A percentile compares a stretch with the other conserved stretches of the same genome.
Conservation (phyloP, 306 rosid species). For the Rosa persica region DNA sequence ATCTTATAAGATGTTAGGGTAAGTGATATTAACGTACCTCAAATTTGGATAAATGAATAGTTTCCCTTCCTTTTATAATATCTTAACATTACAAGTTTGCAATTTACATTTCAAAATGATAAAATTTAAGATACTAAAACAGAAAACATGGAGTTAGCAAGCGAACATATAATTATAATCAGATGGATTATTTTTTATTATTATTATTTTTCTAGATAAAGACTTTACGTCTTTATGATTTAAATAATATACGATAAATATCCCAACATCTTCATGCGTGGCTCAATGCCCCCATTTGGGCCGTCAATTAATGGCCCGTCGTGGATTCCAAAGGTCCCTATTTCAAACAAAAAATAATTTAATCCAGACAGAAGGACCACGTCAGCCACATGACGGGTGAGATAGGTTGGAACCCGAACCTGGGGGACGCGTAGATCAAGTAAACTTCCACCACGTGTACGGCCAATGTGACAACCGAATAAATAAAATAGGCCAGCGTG, state of each 20-base stretch:
- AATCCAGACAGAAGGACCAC: constrained; percentile 37
- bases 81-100: too few relatives aligned
- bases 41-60: too few relatives aligned
- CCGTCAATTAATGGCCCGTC: constrained; percentile 24
- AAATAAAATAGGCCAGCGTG: constrained; percentile 48
- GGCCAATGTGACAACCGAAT: constrained; percentile 37
- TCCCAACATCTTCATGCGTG: background rate
- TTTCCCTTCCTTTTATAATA: too few relatives aligned
- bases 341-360: background rate
- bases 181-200: background rate
- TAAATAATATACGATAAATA: background rate
- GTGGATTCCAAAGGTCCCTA: constrained; percentile 58
- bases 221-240: background rate
- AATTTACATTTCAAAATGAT: too few relatives aligned
- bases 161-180: background rate
- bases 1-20: too few relatives aligned
- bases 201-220: too few relatives aligned
- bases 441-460: constrained; percentile 49
- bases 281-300: constrained; percentile 8
- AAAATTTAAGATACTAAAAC: too few relatives aligned
- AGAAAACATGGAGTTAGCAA: too few relatives aligned
- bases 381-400: constrained; percentile 57
- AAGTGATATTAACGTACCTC: too few relatives aligned
- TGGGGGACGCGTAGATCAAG: constrained; percentile 50
- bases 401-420: constrained; percentile 31